Evolutionary conservation across 129 eudicot species (phyloP).

Genomic region (Artemisia argyi): DNA sequence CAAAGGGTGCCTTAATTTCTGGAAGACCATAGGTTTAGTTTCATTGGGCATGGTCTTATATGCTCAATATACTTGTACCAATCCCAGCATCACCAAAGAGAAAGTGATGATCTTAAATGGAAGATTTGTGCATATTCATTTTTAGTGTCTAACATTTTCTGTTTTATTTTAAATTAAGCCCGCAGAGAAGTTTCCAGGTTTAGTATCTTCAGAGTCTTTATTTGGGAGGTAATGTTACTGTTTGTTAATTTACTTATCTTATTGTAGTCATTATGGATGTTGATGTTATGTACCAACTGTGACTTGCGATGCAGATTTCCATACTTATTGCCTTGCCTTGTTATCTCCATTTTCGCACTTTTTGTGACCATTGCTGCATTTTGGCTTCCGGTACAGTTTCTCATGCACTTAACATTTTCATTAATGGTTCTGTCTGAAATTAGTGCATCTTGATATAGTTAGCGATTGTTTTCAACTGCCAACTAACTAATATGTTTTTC

Average conservation of each 20-base stretch:
- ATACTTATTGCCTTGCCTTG: conserved; percentile 82
- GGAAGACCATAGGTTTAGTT: no score
- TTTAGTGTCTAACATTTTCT: background rate
- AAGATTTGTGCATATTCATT: background rate
- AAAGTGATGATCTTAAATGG: background rate
- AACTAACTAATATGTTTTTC: no score
- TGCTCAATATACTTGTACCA: no score
- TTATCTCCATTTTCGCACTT: conserved; percentile 58
- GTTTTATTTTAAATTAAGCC: conserved; percentile 46
- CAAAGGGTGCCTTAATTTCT: no score
- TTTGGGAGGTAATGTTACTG: conserved; percentile 62
- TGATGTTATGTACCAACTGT: background rate
- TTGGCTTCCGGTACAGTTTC: conserved; percentile 79
- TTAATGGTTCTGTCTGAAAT: background rate
- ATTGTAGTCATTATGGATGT: background rate
- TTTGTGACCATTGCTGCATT: conserved; percentile 49
- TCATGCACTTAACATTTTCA: background rate
- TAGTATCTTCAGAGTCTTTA: conserved; percentile 70
- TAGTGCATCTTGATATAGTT: conserved; percentile 11
- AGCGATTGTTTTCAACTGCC: no score
- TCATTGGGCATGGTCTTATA: no score
- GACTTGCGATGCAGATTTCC: conserved; percentile 69
- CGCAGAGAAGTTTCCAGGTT: conserved; percentile 81
- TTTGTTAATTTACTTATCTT: background rate
- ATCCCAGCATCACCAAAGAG: no score